phyloP scores from a whole-genome alignment of 805 yeast genomes.

The Metschnikowia matae region DNA sequence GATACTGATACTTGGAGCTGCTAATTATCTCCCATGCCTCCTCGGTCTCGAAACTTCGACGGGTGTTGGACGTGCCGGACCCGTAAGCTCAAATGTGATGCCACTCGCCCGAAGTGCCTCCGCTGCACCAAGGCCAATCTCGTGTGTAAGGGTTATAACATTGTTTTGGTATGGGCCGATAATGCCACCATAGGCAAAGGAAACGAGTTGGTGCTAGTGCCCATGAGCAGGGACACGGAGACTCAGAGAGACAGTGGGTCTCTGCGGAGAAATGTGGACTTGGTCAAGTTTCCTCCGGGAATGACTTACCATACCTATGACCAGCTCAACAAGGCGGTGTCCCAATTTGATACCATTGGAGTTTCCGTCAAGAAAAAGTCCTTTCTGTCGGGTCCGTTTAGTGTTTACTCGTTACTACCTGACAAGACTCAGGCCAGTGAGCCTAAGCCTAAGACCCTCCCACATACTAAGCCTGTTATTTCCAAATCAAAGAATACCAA shows the following conservation, averaged over 20 bases:
- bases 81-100: slow-evolving; percentile 53
- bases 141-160: slow-evolving; percentile 48
- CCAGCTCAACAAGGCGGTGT: slow-evolving; percentile 37
- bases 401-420: slow-evolving; percentile 4
- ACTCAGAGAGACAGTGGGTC: slow-evolving; percentile 24
- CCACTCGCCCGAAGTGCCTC: slow-evolving; percentile 40
- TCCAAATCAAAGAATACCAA: background rate
- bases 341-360: slow-evolving; percentile 25
- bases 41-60: slow-evolving; percentile 34
- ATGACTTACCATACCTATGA: slow-evolving; percentile 35
- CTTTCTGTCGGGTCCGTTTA: slow-evolving; percentile 9
- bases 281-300: slow-evolving; percentile 36
- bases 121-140: slow-evolving; percentile 45
- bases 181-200: slow-evolving; percentile 30
- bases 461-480: background rate
- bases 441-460: background rate
- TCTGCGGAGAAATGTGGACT: slow-evolving; percentile 44
- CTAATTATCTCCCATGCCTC: slow-evolving; percentile 11
- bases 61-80: slow-evolving; percentile 57
- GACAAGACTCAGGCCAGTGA: background rate
- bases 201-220: slow-evolving; percentile 19
- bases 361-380: background rate
- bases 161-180: slow-evolving; percentile 46
- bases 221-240: slow-evolving; percentile 17
- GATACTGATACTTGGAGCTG: background rate